Conservation (phyloP, 306 rosid species). For the Hippophae gyantsensis region DNA sequence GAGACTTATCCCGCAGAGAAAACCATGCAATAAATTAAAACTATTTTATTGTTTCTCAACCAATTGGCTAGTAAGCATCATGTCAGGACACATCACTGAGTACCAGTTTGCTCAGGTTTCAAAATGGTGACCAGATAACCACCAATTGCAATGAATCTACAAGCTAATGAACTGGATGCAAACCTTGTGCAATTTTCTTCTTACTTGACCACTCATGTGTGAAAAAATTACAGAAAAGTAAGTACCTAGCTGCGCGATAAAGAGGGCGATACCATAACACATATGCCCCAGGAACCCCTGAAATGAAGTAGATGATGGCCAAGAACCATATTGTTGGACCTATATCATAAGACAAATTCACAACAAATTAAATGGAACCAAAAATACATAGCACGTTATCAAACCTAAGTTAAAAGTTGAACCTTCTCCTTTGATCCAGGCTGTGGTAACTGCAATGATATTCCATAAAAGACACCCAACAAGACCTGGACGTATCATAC, state of each 20-base stretch:
- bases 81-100: no score
- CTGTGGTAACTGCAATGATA: constrained; percentile 61
- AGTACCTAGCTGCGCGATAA: constrained; percentile 88
- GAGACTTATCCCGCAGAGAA: no score
- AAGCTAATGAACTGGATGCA: constrained; percentile 4
- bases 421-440: constrained; percentile 92
- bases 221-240: constrained; percentile 6
- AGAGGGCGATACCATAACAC: constrained; percentile 97
- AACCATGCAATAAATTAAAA: no score
- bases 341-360: constrained; percentile 28
- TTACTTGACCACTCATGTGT: constrained; percentile 11
- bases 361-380: constrained; percentile 15
- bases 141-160: no score
- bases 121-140: no score
- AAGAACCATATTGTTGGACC: constrained; percentile 83
- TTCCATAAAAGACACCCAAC: constrained; percentile 68
- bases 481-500: constrained; percentile 49
- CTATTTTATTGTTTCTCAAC: no score
- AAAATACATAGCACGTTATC: constrained; percentile 3
- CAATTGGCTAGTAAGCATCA: no score
- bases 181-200: constrained; percentile 11
- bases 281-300: constrained; percentile 68
- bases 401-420: constrained; percentile 16
- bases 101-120: no score
- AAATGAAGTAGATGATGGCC: constrained; percentile 63